Conservation (phyloP, 148 eudicot species). For the Camellia sinensis region DNA sequence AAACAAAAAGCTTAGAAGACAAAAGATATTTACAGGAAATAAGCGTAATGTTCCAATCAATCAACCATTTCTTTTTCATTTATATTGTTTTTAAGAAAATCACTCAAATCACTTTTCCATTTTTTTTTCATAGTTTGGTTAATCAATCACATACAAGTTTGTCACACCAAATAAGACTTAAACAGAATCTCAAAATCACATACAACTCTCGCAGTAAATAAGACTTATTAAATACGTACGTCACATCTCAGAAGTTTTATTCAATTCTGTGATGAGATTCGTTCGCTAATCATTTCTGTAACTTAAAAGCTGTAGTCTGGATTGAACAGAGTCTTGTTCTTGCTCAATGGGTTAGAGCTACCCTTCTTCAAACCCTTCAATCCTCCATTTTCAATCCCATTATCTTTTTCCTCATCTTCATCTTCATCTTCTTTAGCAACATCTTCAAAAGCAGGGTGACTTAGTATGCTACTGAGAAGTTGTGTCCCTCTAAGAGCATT, state of each 20-base stretch:
- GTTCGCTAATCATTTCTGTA: not conserved
- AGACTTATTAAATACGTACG: too few relatives aligned
- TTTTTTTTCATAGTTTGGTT: not conserved
- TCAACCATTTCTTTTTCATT: too few relatives aligned
- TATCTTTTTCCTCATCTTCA: not conserved
- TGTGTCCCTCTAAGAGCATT: slow-evolving; percentile 94
- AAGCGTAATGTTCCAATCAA: not conserved
- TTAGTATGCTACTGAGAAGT: slow-evolving; percentile 51
- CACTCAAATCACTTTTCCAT: not conserved
- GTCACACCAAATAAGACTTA: too few relatives aligned
- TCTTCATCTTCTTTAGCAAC: not conserved
- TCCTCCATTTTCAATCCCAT: slow-evolving; percentile 1
- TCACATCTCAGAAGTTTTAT: too few relatives aligned
- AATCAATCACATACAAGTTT: too few relatives aligned
- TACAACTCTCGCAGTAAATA: too few relatives aligned
- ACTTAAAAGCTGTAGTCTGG: slow-evolving; percentile 58
- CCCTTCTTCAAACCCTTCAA: slow-evolving; percentile 21
- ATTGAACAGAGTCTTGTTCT: slow-evolving; percentile 47
- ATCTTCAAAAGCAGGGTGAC: slow-evolving; percentile 71
- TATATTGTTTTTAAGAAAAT: not conserved
- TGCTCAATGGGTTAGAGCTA: slow-evolving; percentile 34
- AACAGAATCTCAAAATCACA: too few relatives aligned
- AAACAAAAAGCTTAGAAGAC: not conserved
- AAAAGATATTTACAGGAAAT: not conserved
- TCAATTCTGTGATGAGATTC: too few relatives aligned